These are phyloP conservation scores for Coniochaeta prunicola DNA, from an alignment of 2,329 filamentous ascomycete genomes.

Conservation along the genomic window DNA sequence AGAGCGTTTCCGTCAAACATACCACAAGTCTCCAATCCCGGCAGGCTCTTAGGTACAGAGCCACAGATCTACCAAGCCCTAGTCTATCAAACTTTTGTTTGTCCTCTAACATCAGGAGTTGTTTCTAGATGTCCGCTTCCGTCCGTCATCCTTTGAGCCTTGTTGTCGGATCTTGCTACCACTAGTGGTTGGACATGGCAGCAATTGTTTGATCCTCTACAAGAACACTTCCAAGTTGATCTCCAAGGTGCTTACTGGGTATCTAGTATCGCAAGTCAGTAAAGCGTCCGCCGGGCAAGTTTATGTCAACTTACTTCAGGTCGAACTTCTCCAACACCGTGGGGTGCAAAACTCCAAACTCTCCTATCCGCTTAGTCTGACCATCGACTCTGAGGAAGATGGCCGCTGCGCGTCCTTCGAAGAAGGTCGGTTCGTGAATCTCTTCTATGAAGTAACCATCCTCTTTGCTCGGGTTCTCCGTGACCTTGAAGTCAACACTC, in stretches of 20 bases:
- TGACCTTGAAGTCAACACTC: constrained; percentile 44
- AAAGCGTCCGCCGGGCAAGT: constrained; percentile 3
- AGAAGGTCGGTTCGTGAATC: constrained; percentile 85
- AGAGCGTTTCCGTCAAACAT: too few species aligned
- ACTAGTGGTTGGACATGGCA: too few species aligned
- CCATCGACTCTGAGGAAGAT: constrained; percentile 71
- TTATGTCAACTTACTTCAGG: constrained; percentile 52
- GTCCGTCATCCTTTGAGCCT: not conserved
- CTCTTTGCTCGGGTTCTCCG: constrained; percentile 46
- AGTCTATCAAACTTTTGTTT: not conserved
- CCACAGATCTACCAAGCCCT: not conserved
- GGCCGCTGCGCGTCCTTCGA: constrained; percentile 80
- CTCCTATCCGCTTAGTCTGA: constrained; percentile 71
- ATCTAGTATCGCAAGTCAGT: constrained; percentile 38
- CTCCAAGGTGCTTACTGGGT: constrained; percentile 90
- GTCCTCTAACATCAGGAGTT: not conserved
- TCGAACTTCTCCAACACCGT: constrained; percentile 91
- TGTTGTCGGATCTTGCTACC: too few species aligned
- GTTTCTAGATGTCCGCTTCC: not conserved
- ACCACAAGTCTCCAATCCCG: too few species aligned
- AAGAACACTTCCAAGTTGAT: constrained; percentile 92
- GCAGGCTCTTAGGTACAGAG: too few species aligned
- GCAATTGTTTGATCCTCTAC: constrained; percentile 27
- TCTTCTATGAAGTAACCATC: constrained; percentile 93
- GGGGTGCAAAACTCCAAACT: constrained; percentile 91